Conservation (phyloP, 139 green algal genomes). For the Coccomyxa sp. region DNA sequence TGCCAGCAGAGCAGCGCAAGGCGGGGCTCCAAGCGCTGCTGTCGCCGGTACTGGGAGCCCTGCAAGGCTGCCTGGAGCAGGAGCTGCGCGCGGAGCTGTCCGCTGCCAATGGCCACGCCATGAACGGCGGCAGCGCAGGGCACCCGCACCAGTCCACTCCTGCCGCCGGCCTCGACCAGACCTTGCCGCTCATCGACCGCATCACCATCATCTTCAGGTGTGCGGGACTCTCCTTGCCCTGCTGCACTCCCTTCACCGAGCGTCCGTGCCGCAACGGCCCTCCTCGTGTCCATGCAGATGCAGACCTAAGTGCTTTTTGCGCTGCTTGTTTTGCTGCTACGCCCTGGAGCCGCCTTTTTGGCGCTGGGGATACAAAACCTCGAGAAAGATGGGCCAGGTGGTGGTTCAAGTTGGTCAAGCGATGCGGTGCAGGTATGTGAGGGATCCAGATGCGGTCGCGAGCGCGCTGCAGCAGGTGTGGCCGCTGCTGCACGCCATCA, state of each 20-base stretch:
- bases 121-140: not conserved
- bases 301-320: too few species aligned
- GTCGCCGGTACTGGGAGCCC: slow-evolving; percentile 37
- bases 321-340: too few species aligned
- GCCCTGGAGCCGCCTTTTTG: too few species aligned
- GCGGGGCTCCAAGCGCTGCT: slow-evolving; percentile 41
- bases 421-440: slow-evolving; percentile 8
- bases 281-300: too few species aligned
- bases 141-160: slow-evolving; percentile 2
- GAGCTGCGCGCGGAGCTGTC: not conserved
- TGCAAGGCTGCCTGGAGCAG: slow-evolving; percentile 39
- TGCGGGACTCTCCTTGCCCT: too few species aligned
- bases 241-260: too few species aligned
- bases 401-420: too few species aligned
- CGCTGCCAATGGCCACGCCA: not conserved
- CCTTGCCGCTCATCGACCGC: slow-evolving; percentile 55
- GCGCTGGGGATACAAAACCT: too few species aligned
- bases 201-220: slow-evolving; percentile 56
- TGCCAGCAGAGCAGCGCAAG: slow-evolving; percentile 31
- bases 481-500: slow-evolving; percentile 40
- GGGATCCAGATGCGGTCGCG: slow-evolving; percentile 34
- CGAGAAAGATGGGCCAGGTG: too few species aligned
- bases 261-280: too few species aligned
- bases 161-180: not conserved
- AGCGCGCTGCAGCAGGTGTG: slow-evolving; percentile 38